A percentile compares a stretch with the other conserved stretches of the same genome.
Evolutionary conservation across 2,329 filamentous ascomycete species (phyloP).

Genomic region (Bretziella fagacearum): DNA sequence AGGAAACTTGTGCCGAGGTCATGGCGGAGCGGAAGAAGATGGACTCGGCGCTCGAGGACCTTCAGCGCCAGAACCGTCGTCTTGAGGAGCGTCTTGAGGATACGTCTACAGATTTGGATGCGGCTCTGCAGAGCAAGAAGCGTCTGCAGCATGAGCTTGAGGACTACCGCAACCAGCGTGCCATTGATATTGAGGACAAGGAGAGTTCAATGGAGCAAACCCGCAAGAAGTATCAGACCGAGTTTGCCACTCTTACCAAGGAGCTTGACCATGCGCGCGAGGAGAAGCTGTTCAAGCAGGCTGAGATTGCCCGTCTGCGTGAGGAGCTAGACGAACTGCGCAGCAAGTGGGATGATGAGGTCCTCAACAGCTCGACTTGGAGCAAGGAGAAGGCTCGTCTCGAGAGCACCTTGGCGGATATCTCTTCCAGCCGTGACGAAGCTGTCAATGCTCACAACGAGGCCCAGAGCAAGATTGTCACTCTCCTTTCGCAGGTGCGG

Average conservation of each 20-base stretch:
- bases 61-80: constrained; percentile 76
- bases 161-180: constrained; percentile 86
- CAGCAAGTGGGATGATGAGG: constrained; percentile 95
- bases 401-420: constrained; percentile 74
- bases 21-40: constrained; percentile 87
- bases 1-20: constrained; percentile 76
- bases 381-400: constrained; percentile 92
- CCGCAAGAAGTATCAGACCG: constrained; percentile 88
- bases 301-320: constrained; percentile 73
- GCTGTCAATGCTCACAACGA: constrained; percentile 87
- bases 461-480: constrained; percentile 82
- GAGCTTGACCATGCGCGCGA: constrained; percentile 90
- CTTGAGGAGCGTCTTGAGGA: constrained; percentile 87
- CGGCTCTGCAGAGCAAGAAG: constrained; percentile 76
- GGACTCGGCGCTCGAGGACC: constrained; percentile 71
- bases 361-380: constrained; percentile 94
- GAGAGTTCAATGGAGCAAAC: constrained; percentile 94
- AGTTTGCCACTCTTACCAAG: constrained; percentile 75
- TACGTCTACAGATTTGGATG: constrained; percentile 73
- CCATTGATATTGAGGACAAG: constrained; percentile 93
- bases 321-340: constrained; percentile 91
- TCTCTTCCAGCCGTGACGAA: constrained; percentile 83
- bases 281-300: constrained; percentile 68
- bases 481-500: constrained; percentile 76
- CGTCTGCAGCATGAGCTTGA: constrained; percentile 92